A percentile compares a stretch with the other conserved stretches of the same genome.
These are phyloP conservation scores for Pythium coloratum DNA, from an alignment of 352 stramenopile genomes.

Conservation along the genomic window DNA sequence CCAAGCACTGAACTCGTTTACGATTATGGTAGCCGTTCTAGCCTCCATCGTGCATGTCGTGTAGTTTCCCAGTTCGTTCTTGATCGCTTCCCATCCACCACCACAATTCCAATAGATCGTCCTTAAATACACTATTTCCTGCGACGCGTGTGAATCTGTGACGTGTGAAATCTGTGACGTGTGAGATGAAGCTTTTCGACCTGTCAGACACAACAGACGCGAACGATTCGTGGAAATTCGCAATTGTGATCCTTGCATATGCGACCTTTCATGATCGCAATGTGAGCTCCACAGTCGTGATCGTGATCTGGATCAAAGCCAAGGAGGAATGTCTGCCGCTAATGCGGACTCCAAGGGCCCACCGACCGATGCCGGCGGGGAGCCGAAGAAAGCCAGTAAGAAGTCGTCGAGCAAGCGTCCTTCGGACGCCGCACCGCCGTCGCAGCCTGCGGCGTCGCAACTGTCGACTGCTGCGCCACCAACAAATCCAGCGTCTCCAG, in stretches of 20 bases:
- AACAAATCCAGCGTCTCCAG: constrained; percentile 16
- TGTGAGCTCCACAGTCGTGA: no score
- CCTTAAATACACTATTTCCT: neutral
- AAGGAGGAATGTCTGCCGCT: constrained; percentile 3
- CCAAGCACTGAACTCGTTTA: neutral
- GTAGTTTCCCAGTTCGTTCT: neutral
- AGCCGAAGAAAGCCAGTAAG: constrained; percentile 18
- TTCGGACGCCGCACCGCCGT: neutral
- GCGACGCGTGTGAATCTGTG: neutral
- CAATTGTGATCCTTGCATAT: neutral
- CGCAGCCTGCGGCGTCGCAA: constrained; percentile 9
- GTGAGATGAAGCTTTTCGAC: neutral
- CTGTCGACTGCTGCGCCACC: constrained; percentile 14
- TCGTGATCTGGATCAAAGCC: neutral
- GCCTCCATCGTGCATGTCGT: neutral
- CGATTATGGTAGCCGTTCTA: no score
- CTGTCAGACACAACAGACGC: neutral
- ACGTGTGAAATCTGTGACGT: neutral
- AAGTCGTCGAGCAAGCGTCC: constrained; percentile 14
- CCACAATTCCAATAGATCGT: neutral
- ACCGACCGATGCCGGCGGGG: neutral
- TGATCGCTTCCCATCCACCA: neutral
- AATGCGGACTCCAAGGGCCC: constrained; percentile 15
- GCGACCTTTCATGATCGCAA: neutral
- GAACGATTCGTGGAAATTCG: neutral